phyloP scores from a whole-genome alignment of 2,329 filamentous ascomycete species.

The Atkinsonella texensis region DNA sequence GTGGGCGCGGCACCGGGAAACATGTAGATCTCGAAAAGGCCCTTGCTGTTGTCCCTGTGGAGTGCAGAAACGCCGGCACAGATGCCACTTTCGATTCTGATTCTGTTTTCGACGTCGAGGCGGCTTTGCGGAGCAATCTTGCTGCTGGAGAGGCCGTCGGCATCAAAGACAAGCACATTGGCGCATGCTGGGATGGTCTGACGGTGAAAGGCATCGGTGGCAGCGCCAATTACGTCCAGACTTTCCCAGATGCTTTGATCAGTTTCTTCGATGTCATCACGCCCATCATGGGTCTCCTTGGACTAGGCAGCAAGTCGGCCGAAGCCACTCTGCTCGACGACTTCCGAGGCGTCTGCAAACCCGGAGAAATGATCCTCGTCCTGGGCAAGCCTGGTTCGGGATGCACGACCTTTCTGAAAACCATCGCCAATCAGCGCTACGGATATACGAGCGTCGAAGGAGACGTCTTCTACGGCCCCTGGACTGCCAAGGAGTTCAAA shows the following conservation, averaged over 20 bases:
- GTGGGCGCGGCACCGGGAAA: slow-evolving; percentile 13
- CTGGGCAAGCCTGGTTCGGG: slow-evolving; percentile 65
- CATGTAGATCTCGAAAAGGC: slow-evolving; percentile 47
- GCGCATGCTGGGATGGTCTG: slow-evolving; percentile 66
- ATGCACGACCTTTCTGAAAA: slow-evolving; percentile 58
- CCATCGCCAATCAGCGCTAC: slow-evolving; percentile 52
- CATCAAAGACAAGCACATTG: slow-evolving; percentile 69
- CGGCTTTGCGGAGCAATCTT: slow-evolving; percentile 57
- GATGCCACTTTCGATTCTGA: slow-evolving; percentile 35
- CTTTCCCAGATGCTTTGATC: slow-evolving; percentile 66
- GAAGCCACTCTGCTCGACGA: slow-evolving; percentile 64
- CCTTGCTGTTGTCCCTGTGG: slow-evolving; percentile 20
- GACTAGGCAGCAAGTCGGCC: slow-evolving; percentile 52
- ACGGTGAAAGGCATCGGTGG: slow-evolving; percentile 68
- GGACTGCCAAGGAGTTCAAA: slow-evolving; percentile 58
- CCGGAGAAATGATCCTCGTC: slow-evolving; percentile 82
- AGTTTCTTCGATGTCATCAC: slow-evolving; percentile 65
- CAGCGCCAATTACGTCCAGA: slow-evolving; percentile 57
- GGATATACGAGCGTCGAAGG: slow-evolving; percentile 47
- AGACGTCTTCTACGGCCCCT: slow-evolving; percentile 67
- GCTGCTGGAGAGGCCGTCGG: slow-evolving; percentile 63
- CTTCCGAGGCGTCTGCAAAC: slow-evolving; percentile 59
- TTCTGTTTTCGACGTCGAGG: slow-evolving; percentile 60
- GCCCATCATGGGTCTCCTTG: slow-evolving; percentile 51
- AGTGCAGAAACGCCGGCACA: slow-evolving; percentile 26